A percentile compares a stretch with the other conserved stretches of the same genome.
These are phyloP conservation scores for Cucumis cinereus DNA, from an alignment of 306 rosid genomes.

Conservation along the genomic window DNA sequence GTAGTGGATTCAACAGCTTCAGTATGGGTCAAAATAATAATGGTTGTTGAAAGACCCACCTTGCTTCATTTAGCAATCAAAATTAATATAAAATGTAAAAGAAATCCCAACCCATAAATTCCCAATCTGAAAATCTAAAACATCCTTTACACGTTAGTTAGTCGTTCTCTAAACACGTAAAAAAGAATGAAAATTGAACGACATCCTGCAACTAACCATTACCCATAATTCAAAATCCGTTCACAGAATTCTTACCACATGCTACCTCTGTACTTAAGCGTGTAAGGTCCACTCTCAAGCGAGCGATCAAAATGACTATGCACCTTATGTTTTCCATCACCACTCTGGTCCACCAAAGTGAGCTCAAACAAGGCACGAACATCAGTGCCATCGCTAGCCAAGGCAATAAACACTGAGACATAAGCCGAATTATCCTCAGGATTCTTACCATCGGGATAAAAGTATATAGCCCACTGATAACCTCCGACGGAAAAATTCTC, in stretches of 20 bases:
- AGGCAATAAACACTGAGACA: conserved; percentile 89
- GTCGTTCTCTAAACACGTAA: neutral
- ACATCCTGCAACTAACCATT: neutral
- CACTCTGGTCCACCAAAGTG: conserved; percentile 75
- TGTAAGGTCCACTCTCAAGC: conserved; percentile 85
- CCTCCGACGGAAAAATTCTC: conserved; percentile 90
- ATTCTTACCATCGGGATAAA: conserved; percentile 91
- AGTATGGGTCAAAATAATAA: neutral
- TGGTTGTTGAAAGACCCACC: neutral
- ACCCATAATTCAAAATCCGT: neutral
- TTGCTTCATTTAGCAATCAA: neutral
- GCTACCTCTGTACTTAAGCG: conserved; percentile 92
- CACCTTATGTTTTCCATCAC: conserved; percentile 77
- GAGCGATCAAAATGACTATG: conserved; percentile 90
- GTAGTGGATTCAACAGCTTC: neutral
- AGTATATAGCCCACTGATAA: conserved; percentile 90
- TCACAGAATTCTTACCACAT: conserved; percentile 51
- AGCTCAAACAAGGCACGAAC: conserved; percentile 88
- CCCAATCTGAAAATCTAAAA: neutral
- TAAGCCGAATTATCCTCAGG: conserved; percentile 89
- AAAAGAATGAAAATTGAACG: neutral
- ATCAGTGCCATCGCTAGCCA: conserved; percentile 91
- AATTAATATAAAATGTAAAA: neutral
- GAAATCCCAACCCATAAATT: neutral
- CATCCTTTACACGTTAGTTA: neutral